Percentiles rank a stretch among this genome's conserved stretches.
Evolutionary conservation across 176 grass and related monocot genomes (phyloP).

Genomic region (Hyparrhenia diplandra): DNA sequence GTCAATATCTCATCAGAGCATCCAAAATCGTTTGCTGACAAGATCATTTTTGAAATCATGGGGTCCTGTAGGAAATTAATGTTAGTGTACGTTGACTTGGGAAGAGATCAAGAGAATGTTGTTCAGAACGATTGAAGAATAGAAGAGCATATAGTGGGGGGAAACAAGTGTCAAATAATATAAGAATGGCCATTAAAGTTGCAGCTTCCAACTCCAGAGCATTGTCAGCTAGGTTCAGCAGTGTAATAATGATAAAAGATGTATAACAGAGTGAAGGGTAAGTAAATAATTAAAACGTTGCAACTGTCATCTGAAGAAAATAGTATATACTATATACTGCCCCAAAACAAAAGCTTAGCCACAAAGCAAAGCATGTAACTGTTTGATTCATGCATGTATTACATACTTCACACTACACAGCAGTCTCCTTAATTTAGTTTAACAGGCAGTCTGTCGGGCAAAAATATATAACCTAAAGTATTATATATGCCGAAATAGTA

Average conservation of each 20-base stretch:
- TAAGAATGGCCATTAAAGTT: background rate
- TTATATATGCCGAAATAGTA: background rate
- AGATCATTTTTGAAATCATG: slow-evolving; percentile 95
- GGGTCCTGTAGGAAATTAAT: slow-evolving; percentile 65
- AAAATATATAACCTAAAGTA: background rate
- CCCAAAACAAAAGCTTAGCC: background rate
- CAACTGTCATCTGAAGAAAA: background rate
- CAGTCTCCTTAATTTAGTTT: background rate
- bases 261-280: background rate
- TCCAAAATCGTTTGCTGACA: slow-evolving; percentile 74
- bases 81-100: background rate
- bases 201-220: background rate
- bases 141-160: background rate
- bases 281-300: background rate
- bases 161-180: background rate
- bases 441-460: background rate
- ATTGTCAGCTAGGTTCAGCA: no score
- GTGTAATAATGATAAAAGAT: background rate
- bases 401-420: background rate
- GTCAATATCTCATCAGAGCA: slow-evolving; percentile 97
- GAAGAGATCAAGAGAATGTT: slow-evolving; percentile 1
- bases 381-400: background rate
- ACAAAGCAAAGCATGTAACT: background rate
- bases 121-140: background rate
- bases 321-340: background rate